phyloP scores from a whole-genome alignment of 306 rosid genomes.

The Cucurbita moschata region DNA sequence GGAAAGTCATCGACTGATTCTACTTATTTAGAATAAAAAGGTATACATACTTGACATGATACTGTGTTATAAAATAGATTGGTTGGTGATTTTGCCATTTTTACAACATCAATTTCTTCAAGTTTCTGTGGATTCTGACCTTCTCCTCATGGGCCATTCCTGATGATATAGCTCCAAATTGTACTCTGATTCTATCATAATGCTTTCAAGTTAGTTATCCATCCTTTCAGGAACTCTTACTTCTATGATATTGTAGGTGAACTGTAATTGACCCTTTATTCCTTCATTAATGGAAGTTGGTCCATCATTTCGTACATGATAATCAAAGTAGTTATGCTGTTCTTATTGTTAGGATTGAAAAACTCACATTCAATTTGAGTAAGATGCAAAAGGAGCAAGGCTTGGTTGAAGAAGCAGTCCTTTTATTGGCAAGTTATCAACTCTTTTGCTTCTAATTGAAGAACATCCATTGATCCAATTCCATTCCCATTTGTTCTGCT shows the following conservation, averaged over 20 bases:
- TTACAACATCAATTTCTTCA: not conserved
- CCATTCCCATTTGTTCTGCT: slow-evolving; percentile 38
- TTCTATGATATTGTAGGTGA: not conserved
- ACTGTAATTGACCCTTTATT: not conserved
- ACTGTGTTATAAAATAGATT: not conserved
- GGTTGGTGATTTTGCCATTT: not conserved
- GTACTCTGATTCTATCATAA: not conserved
- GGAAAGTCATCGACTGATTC: not conserved
- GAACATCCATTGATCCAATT: slow-evolving; percentile 50
- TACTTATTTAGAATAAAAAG: not conserved
- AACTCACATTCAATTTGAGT: not conserved
- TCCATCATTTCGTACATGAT: too few species aligned
- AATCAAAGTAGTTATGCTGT: not conserved
- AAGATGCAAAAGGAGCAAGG: slow-evolving; percentile 26
- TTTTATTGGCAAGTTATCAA: slow-evolving; percentile 31
- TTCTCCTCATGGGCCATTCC: not conserved
- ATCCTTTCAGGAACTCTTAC: not conserved
- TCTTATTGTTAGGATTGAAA: not conserved
- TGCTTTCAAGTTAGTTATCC: not conserved
- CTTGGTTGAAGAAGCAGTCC: slow-evolving; percentile 52
- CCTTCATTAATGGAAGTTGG: not conserved
- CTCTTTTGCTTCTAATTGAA: slow-evolving; percentile 22
- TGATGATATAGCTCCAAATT: not conserved
- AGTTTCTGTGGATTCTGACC: not conserved
- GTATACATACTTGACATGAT: not conserved